phyloP scores from a whole-genome alignment of 352 stramenopile genomes.

The Salisapilia sapeloensis region DNA sequence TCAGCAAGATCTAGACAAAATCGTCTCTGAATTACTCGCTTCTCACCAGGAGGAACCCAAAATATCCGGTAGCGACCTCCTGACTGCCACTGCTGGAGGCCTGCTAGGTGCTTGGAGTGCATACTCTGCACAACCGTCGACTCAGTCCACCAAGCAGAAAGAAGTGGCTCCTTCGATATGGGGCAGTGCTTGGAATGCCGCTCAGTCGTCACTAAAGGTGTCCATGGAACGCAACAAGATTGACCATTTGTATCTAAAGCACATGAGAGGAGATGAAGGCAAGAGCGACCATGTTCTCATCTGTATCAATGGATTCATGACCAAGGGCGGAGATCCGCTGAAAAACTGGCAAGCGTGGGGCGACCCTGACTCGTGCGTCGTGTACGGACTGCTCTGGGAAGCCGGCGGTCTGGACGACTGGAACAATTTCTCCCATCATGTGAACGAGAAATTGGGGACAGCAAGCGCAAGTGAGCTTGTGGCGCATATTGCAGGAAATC shows the following conservation, averaged over 20 bases:
- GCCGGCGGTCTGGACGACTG: conserved; percentile 49
- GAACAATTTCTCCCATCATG: conserved; percentile 65
- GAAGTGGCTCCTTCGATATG: conserved; percentile 23
- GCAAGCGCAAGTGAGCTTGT: conserved; percentile 35
- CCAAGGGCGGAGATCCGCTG: conserved; percentile 40
- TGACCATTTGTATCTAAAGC: conserved; percentile 43
- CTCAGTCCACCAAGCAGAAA: neutral
- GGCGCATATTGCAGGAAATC: conserved; percentile 63
- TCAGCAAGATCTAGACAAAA: conserved; percentile 18
- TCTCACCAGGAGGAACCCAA: conserved; percentile 27
- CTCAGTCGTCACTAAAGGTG: conserved; percentile 56
- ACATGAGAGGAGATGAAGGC: conserved; percentile 42
- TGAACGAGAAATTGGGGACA: conserved; percentile 36
- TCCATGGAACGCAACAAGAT: conserved; percentile 39
- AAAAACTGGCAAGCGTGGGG: conserved; percentile 48
- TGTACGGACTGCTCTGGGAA: conserved; percentile 69
- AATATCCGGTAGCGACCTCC: conserved; percentile 27
- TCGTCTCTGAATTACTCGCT: conserved; percentile 25
- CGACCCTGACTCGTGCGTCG: conserved; percentile 7
- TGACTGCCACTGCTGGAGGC: conserved; percentile 37
- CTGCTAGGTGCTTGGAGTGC: conserved; percentile 50
- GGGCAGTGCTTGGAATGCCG: conserved; percentile 53
- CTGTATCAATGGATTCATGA: conserved; percentile 81
- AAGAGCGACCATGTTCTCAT: conserved; percentile 42
- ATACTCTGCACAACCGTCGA: conserved; percentile 6